Evolutionary conservation across 805 yeast species (phyloP).

Genomic region (Kregervanrija pseudodelftensis): DNA sequence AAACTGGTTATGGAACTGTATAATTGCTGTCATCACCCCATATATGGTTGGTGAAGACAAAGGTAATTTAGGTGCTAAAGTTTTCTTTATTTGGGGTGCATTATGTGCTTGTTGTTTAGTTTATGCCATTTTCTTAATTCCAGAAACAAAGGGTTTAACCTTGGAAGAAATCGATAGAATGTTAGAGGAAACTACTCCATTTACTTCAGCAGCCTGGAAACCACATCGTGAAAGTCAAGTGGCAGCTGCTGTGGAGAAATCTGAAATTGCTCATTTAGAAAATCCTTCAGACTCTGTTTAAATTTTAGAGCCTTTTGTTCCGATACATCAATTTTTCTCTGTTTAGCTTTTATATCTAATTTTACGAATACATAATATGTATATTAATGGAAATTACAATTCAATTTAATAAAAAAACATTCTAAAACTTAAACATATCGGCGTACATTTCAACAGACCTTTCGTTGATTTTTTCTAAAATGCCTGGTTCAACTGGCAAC

Average conservation of each 20-base stretch:
- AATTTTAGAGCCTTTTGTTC: neutral
- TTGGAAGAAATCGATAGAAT: constrained; percentile 68
- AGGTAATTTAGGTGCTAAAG: constrained; percentile 53
- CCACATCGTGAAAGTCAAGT: constrained; percentile 15
- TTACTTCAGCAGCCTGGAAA: constrained; percentile 27
- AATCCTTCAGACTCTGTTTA: neutral
- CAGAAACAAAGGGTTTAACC: constrained; percentile 74
- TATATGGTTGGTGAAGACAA: constrained; percentile 57
- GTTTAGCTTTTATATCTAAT: neutral
- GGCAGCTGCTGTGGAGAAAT: neutral
- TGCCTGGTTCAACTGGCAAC: neutral
- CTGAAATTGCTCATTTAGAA: constrained; percentile 1
- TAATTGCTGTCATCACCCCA: constrained; percentile 67
- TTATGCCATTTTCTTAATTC: constrained; percentile 66
- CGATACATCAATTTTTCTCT: neutral
- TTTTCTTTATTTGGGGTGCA: constrained; percentile 67
- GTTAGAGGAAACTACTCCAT: constrained; percentile 30
- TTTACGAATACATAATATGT: neutral
- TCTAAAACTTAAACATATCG: constrained; percentile 1
- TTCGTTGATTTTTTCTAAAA: constrained; percentile 1
- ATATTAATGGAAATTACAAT: neutral
- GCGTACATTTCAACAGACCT: constrained; percentile 1
- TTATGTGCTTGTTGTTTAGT: constrained; percentile 36
- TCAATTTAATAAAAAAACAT: neutral
- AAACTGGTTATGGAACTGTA: constrained; percentile 73